Evolutionary conservation across 169 alveolate species (phyloP).

Genomic region (Theileria annulata): DNA sequence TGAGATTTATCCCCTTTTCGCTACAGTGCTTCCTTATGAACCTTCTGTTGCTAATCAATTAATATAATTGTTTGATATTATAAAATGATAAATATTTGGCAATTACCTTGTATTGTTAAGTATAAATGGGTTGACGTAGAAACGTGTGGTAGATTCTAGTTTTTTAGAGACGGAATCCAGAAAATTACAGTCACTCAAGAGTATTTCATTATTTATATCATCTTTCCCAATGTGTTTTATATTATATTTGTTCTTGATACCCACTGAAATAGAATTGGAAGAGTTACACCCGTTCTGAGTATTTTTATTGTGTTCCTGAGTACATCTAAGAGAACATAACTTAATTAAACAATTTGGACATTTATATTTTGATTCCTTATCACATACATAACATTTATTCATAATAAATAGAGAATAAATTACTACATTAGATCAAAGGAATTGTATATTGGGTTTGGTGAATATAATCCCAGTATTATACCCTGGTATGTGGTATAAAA

Average conservation of each 20-base stretch:
- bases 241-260: slow-evolving; percentile 6
- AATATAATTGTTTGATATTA: background rate
- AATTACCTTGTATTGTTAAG: background rate
- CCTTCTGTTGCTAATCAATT: slow-evolving; percentile 6
- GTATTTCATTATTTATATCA: slow-evolving; percentile 35
- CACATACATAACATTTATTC: slow-evolving; percentile 34
- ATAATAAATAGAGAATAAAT: background rate
- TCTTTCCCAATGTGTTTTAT: slow-evolving; percentile 21
- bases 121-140: slow-evolving; percentile 37
- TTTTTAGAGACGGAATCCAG: slow-evolving; percentile 37
- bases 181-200: slow-evolving; percentile 27
- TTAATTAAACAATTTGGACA: slow-evolving; percentile 52
- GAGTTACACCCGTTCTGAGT: background rate
- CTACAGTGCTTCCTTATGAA: slow-evolving; percentile 50
- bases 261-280: background rate
- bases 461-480: background rate
- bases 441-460: slow-evolving; percentile 2
- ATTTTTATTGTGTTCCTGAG: slow-evolving; percentile 19
- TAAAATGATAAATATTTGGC: background rate
- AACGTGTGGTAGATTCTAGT: slow-evolving; percentile 58
- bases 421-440: background rate
- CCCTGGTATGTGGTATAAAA: background rate
- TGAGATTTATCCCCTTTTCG: slow-evolving; percentile 29
- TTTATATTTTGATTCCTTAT: slow-evolving; percentile 34
- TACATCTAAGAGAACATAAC: slow-evolving; percentile 48